A percentile compares a stretch with the other conserved stretches of the same genome.
Conservation (phyloP, 768 basidiomycete species). For the Collybiopsis confluens region DNA sequence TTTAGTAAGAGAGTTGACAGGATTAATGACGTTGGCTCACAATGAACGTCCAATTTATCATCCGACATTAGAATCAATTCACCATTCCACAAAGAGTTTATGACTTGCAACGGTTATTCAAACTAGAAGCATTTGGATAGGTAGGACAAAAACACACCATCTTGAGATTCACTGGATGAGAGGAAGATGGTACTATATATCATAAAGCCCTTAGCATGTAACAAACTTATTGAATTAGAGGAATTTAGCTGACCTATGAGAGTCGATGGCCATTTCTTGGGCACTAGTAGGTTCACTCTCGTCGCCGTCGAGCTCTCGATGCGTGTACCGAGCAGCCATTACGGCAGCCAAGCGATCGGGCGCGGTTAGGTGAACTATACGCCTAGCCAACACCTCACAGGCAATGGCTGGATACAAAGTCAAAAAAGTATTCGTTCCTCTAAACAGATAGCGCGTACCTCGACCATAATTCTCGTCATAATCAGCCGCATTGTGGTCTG, state of each 20-base stretch:
- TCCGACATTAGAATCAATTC: conserved; percentile 77
- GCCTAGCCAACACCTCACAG: conserved; percentile 80
- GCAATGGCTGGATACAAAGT: conserved; percentile 50
- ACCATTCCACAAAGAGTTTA: conserved; percentile 79
- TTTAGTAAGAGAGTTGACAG: background rate
- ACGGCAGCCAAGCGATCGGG: conserved; percentile 61
- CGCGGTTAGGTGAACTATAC: conserved; percentile 67
- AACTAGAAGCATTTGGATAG: background rate
- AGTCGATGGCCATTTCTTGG: conserved; percentile 89
- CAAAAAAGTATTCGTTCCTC: conserved; percentile 13
- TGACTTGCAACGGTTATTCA: conserved; percentile 42
- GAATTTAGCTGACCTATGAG: conserved; percentile 58
- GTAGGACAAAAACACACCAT: conserved; percentile 40
- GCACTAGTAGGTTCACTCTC: conserved; percentile 70
- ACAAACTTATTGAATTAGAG: background rate
- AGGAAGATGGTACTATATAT: conserved; percentile 67
- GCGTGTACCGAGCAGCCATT: conserved; percentile 76
- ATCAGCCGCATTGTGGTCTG: conserved; percentile 76
- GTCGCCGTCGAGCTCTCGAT: conserved; percentile 72
- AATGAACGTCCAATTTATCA: conserved; percentile 73
- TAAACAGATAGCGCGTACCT: conserved; percentile 36
- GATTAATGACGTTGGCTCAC: conserved; percentile 30
- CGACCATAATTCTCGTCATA: conserved; percentile 82
- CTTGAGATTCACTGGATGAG: conserved; percentile 81
- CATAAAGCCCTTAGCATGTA: conserved; percentile 1